Conservation (phyloP, 495 filamentous ascomycete species). For the Neurospora sp. region DNA sequence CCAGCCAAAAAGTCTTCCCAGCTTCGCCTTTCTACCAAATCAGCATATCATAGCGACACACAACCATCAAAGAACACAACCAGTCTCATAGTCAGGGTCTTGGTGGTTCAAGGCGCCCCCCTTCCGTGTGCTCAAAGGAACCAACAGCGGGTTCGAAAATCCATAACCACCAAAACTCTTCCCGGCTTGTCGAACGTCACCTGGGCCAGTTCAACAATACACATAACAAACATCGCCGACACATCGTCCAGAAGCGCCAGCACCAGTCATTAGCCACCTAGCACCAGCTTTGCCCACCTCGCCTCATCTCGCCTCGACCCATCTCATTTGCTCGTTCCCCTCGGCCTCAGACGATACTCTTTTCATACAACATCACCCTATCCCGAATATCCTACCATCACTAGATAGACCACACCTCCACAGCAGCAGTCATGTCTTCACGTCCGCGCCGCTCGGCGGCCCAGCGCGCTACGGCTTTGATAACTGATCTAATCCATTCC, state of each 20-base stretch:
- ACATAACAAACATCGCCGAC: not conserved
- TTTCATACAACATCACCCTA: not conserved
- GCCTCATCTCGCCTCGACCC: not conserved
- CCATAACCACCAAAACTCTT: not conserved
- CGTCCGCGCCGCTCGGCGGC: constrained; percentile 37
- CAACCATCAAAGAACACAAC: not conserved
- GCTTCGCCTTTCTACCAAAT: not conserved
- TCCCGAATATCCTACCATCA: not conserved
- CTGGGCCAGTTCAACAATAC: not conserved
- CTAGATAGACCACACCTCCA: not conserved
- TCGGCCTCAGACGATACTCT: not conserved
- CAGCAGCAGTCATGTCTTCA: constrained; percentile 25
- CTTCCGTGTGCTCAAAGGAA: not conserved
- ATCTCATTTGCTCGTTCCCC: not conserved
- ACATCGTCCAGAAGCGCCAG: not conserved
- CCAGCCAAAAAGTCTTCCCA: not conserved
- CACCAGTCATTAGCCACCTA: not conserved
- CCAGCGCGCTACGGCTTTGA: constrained; percentile 37
- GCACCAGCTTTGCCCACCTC: not conserved
- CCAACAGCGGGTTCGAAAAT: not conserved
- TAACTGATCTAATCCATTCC: constrained; percentile 43
- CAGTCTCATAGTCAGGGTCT: not conserved
- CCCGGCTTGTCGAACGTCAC: not conserved
- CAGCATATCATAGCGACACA: not conserved
- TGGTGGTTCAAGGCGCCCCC: not conserved